phyloP scores from a whole-genome alignment of 148 eudicot genomes.

The Heliosperma pusillum region DNA sequence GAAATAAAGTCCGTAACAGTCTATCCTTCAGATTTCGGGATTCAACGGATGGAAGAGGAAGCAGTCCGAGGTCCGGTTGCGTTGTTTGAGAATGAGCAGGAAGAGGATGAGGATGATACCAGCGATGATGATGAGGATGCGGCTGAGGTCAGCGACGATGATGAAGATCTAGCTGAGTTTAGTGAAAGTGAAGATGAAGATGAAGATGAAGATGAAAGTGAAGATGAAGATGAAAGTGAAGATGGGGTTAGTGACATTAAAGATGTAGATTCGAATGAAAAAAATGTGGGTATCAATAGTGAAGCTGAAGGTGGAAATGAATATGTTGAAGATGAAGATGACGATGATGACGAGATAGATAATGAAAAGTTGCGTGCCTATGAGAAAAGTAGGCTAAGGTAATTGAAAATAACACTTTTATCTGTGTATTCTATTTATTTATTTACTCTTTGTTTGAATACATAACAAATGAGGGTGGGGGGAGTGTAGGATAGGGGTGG shows the following conservation, averaged over 20 bases:
- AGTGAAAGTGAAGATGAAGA: slow-evolving; percentile 26
- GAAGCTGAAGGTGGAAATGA: slow-evolving; percentile 30
- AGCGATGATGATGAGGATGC: slow-evolving; percentile 40
- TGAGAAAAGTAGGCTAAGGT: slow-evolving; percentile 92
- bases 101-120: slow-evolving; percentile 32
- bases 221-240: slow-evolving; percentile 36
- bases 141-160: slow-evolving; percentile 39
- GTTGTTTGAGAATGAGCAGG: slow-evolving; percentile 56
- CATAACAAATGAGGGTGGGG: not conserved
- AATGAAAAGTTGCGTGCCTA: slow-evolving; percentile 76
- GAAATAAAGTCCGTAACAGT: slow-evolving; percentile 71
- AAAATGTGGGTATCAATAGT: slow-evolving; percentile 30
- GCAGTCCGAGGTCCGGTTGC: slow-evolving; percentile 85
- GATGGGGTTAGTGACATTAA: slow-evolving; percentile 32
- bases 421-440: not conserved
- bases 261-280: slow-evolving; percentile 35
- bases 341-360: slow-evolving; percentile 48
- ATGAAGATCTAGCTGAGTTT: slow-evolving; percentile 33
- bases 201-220: slow-evolving; percentile 37
- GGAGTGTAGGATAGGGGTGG: not conserved
- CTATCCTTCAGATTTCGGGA: slow-evolving; percentile 97
- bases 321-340: slow-evolving; percentile 26
- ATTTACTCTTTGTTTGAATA: not conserved
- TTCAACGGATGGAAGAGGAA: slow-evolving; percentile 93
- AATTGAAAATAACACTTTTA: not conserved